phyloP scores from a whole-genome alignment of 2,329 filamentous ascomycete species.

The Cordyceps cicadae region DNA sequence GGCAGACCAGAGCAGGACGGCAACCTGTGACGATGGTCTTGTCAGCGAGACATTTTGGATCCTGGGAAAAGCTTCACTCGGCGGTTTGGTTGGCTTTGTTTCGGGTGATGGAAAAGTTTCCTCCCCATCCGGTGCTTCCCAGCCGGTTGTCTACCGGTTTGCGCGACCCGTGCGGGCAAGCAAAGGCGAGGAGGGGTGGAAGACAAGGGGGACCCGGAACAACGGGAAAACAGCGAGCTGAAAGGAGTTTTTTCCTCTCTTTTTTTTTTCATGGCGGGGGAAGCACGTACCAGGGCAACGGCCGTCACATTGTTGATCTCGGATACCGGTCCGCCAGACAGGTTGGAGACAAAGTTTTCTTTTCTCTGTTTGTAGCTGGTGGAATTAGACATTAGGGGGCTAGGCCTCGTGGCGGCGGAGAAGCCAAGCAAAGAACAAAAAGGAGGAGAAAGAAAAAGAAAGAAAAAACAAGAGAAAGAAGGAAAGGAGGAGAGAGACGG shows the following conservation, averaged over 20 bases:
- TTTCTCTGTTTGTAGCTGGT: constrained; percentile 80
- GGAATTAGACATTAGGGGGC: constrained; percentile 27
- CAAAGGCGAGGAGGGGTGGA: neutral
- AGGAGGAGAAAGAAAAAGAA: neutral
- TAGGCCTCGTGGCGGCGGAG: neutral
- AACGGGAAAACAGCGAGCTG: constrained; percentile 2
- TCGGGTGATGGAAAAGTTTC: neutral
- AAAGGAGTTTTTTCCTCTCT: neutral
- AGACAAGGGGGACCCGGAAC: neutral
- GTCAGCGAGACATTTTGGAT: neutral
- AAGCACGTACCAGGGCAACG: constrained; percentile 63
- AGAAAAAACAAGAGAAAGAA: neutral
- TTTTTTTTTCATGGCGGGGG: neutral
- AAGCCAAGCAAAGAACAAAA: constrained; percentile 8
- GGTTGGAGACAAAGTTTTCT: constrained; percentile 89
- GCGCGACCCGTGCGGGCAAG: neutral
- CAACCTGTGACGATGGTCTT: constrained; percentile 45
- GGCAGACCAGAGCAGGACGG: constrained; percentile 79
- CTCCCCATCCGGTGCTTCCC: neutral
- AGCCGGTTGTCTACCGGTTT: neutral
- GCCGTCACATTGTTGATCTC: constrained; percentile 85
- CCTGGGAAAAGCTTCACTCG: neutral
- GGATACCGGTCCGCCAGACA: constrained; percentile 70
- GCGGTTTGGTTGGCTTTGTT: neutral
- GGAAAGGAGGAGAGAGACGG: neutral